These are phyloP conservation scores for Mucor piriformis DNA, from an alignment of 371 early-diverging fungal genomes.

Conservation along the genomic window DNA sequence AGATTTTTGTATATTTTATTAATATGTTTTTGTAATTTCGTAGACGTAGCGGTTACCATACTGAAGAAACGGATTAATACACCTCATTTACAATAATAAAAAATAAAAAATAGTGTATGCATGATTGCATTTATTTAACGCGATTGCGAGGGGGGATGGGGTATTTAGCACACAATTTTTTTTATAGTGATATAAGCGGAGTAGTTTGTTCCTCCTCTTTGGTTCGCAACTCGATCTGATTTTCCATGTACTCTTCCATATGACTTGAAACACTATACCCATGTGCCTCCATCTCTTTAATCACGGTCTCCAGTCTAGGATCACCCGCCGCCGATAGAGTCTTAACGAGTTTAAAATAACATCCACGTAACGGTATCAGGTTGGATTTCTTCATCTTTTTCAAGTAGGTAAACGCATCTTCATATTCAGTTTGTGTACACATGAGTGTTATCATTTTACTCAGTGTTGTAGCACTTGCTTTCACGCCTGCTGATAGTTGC, in stretches of 20 bases:
- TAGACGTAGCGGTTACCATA: slow-evolving; percentile 56
- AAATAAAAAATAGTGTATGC: too few relatives aligned
- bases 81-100: not conserved
- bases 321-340: slow-evolving; percentile 65
- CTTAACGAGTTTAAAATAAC: slow-evolving; percentile 63
- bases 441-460: slow-evolving; percentile 61
- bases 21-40: not conserved
- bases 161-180: too few relatives aligned
- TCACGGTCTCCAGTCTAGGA: slow-evolving; percentile 60
- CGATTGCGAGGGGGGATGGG: too few relatives aligned
- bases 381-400: slow-evolving; percentile 71
- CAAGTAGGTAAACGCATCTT: slow-evolving; percentile 75
- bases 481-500: slow-evolving; percentile 35
- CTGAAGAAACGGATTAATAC: slow-evolving; percentile 49
- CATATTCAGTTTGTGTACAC: slow-evolving; percentile 67
- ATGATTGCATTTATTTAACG: too few relatives aligned
- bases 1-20: not conserved
- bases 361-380: slow-evolving; percentile 59
- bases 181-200: too few relatives aligned
- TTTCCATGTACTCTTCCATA: slow-evolving; percentile 15
- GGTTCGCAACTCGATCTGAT: not conserved
- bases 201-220: not conserved
- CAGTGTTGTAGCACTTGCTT: slow-evolving; percentile 51
- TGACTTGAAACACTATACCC: slow-evolving; percentile 47
- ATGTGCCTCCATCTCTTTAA: slow-evolving; percentile 72